These are phyloP conservation scores for Tolypocladium tundrense DNA, from an alignment of 2,329 filamentous ascomycete species.

Conservation along the genomic window DNA sequence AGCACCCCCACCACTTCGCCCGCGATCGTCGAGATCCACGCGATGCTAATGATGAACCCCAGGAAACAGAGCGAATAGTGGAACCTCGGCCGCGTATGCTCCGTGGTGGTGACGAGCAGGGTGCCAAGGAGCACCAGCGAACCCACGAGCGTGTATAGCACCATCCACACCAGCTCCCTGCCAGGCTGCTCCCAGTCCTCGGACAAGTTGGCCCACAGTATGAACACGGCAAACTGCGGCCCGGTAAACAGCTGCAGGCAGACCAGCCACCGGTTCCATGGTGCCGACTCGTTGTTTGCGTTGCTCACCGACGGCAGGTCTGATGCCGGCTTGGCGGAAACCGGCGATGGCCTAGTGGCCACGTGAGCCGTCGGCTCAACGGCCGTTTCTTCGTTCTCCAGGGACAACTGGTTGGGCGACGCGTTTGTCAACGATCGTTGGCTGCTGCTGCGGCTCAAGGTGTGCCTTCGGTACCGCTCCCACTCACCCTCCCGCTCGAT, in stretches of 20 bases:
- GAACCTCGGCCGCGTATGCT: constrained; percentile 58
- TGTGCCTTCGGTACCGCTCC: constrained; percentile 46
- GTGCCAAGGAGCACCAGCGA: constrained; percentile 58
- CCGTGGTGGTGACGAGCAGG: constrained; percentile 59
- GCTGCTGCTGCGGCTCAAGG: constrained; percentile 19
- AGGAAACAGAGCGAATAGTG: constrained; percentile 75
- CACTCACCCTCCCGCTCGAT: constrained; percentile 43
- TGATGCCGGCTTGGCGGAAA: constrained; percentile 20
- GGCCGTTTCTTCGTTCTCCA: constrained; percentile 12
- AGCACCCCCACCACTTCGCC: constrained; percentile 92
- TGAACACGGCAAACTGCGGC: constrained; percentile 69
- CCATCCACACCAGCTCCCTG: constrained; percentile 42
- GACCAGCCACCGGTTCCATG: constrained; percentile 90
- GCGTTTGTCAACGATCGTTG: constrained; percentile 2
- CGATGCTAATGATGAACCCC: constrained; percentile 83
- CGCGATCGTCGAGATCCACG: constrained; percentile 94
- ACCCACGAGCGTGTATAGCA: constrained; percentile 54
- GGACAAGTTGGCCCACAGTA: constrained; percentile 60
- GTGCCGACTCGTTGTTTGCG: constrained; percentile 31
- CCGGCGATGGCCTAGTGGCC: not conserved
- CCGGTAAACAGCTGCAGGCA: constrained; percentile 78
- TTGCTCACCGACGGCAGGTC: constrained; percentile 21
- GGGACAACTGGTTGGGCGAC: constrained; percentile 9
- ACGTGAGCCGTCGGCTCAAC: constrained; percentile 2
- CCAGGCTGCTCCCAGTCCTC: constrained; percentile 46